phyloP scores from a whole-genome alignment of 2,329 filamentous ascomycete genomes.

The Aspergillus novoparasiticus region DNA sequence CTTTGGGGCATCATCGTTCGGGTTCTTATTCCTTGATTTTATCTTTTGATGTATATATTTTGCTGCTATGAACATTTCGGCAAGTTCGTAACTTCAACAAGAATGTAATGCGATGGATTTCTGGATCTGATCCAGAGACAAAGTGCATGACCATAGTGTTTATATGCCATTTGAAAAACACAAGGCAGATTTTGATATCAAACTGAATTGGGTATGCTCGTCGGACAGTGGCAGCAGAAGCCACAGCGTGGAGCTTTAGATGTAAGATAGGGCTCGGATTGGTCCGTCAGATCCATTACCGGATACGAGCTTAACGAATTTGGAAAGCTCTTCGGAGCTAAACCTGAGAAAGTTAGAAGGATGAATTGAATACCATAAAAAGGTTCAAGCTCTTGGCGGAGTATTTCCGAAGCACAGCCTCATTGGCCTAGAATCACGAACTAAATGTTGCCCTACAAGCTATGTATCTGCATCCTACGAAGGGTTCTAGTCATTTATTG shows the following conservation, averaged over 20 bases:
- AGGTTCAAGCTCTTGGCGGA: too few relatives aligned
- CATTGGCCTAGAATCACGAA: too few relatives aligned
- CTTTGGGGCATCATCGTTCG: background rate
- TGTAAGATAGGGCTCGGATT: background rate
- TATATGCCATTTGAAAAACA: background rate
- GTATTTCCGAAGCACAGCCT: too few relatives aligned
- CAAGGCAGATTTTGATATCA: background rate
- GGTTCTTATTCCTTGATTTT: background rate
- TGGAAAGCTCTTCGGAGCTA: conserved; percentile 4
- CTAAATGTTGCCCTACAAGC: too few relatives aligned
- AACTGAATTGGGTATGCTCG: background rate
- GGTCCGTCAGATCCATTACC: background rate
- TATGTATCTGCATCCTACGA: too few relatives aligned
- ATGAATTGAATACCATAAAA: too few relatives aligned
- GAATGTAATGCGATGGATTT: background rate
- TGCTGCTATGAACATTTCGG: conserved; percentile 1
- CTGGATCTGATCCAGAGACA: background rate
- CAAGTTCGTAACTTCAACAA: background rate
- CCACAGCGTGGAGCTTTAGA: background rate
- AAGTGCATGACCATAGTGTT: background rate
- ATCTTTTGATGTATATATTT: conserved; percentile 7
- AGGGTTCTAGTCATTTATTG: too few relatives aligned
- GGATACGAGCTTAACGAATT: conserved; percentile 1
- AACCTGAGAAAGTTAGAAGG: background rate
- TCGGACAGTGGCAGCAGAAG: background rate